Evolutionary conservation across 371 early-diverging fungal genomes (phyloP), one percentile per base, ranked within the genome.

Genomic region (Chytridiales sp.): DNA sequence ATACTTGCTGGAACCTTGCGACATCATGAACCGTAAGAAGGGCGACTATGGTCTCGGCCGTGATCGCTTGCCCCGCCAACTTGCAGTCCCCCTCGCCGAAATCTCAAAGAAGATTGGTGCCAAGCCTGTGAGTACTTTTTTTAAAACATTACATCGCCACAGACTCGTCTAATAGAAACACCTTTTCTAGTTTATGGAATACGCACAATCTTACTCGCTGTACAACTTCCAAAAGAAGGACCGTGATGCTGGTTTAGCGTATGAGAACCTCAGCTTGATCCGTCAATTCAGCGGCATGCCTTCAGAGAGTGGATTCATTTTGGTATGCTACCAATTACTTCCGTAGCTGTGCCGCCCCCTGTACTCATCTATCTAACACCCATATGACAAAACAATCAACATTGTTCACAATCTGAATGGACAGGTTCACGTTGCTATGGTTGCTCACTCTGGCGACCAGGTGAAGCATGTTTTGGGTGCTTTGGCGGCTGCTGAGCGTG

Each of bases 1-100:
- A 19, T 93, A 92, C 61, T 72, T 93, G n/a, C 77, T 93, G 38
- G 93, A 93, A 67, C 92, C 92, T 15, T 92, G 93, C 60, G 91
- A 93, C 66, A 77, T 92, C 48, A 73, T 82, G 57, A 85, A 76
- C 74, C 80, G 87, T 44, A 67, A 79, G 56, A 75, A 69, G 1
- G 82, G 83, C 8, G 83, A 85, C 19, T 92, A 92, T 69, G 93
- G 93, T 1, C 75, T 90, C 24, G 93, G 88, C 2, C 77, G 93
- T 13, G 77, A 83, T 22, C 73, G 85, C 9, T 69, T 92, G 49
- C 91, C 92, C 17, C 73, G 75, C 59, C 80, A 84, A 59, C 87
- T 93, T 46, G 93, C 93, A 13, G 81, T 87, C n/a, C 93, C 93
- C 2, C 69, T 93, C 41, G 73, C 70, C 36, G 80, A 79, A 17